A percentile compares a stretch with the other conserved stretches of the same genome.
Evolutionary conservation across 2,329 filamentous ascomycete species (phyloP).

Genomic region (Rutstroemia sydowiana): DNA sequence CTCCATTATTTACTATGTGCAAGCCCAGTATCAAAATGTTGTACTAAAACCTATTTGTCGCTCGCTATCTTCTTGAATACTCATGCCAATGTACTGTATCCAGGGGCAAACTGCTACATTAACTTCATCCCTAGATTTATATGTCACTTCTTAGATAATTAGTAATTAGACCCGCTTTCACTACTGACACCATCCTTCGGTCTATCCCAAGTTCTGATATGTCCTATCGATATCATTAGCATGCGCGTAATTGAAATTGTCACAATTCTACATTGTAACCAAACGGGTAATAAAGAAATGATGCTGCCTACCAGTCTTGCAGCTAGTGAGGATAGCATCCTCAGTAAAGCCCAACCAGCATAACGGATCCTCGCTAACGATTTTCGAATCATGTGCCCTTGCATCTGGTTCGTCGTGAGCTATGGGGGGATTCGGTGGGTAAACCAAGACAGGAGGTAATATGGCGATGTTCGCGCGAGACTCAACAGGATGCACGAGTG

Average conservation of each 20-base stretch:
- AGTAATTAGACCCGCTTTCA: not conserved
- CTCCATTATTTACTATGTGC: too few species aligned
- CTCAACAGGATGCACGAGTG: conserved; percentile 72
- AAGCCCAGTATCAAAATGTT: too few species aligned
- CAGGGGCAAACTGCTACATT: too few species aligned
- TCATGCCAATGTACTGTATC: too few species aligned
- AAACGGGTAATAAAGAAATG: not conserved
- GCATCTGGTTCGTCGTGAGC: not conserved
- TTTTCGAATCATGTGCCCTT: conserved; percentile 40
- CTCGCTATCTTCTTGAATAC: too few species aligned
- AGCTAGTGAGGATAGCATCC: conserved; percentile 86
- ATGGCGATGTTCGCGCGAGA: conserved; percentile 77
- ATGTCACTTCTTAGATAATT: too few species aligned
- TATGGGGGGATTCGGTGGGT: conserved; percentile 20
- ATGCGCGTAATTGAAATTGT: too few species aligned
- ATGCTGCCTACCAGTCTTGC: conserved; percentile 67
- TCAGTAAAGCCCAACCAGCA: conserved; percentile 92
- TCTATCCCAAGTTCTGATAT: conserved; percentile 25
- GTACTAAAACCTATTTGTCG: too few species aligned
- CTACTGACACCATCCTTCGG: conserved; percentile 10
- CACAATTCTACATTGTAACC: too few species aligned
- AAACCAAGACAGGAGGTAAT: conserved; percentile 82
- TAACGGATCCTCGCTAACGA: conserved; percentile 77
- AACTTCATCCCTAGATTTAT: too few species aligned
- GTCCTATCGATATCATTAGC: too few species aligned